Conservation (phyloP, 140 eudicot species). For the Ambrosia hybrid region DNA sequence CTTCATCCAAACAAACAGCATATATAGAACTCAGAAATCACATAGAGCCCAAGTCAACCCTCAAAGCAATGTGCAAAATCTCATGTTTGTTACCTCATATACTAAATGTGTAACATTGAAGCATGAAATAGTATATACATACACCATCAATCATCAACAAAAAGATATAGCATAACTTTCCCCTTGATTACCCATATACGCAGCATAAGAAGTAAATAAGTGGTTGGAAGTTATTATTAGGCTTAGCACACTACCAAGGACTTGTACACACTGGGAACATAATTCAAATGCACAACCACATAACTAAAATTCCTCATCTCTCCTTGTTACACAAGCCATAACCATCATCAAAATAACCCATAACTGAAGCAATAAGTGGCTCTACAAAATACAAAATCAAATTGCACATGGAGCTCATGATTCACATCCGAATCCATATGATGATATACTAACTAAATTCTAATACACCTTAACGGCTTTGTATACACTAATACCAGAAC, state of each 20-base stretch:
- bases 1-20: not conserved
- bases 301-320: not conserved
- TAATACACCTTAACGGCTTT: not conserved
- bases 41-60: conserved; percentile 3
- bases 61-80: not conserved
- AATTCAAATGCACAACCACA: not conserved
- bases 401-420: too few species aligned
- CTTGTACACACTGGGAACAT: too few species aligned
- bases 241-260: too few species aligned
- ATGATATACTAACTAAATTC: too few species aligned
- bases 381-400: too few species aligned
- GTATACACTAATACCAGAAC: not conserved
- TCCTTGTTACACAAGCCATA: not conserved
- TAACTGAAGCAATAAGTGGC: too few species aligned
- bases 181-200: not conserved
- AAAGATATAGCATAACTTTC: too few species aligned
- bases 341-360: too few species aligned
- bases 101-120: not conserved
- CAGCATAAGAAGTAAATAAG: not conserved
- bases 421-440: too few species aligned
- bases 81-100: not conserved
- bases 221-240: not conserved
- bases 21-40: not conserved
- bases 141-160: too few species aligned
- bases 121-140: not conserved